Base-by-base conservation (phyloP, 805 yeast species). In the Ogataea thermomethanolica region DNA sequence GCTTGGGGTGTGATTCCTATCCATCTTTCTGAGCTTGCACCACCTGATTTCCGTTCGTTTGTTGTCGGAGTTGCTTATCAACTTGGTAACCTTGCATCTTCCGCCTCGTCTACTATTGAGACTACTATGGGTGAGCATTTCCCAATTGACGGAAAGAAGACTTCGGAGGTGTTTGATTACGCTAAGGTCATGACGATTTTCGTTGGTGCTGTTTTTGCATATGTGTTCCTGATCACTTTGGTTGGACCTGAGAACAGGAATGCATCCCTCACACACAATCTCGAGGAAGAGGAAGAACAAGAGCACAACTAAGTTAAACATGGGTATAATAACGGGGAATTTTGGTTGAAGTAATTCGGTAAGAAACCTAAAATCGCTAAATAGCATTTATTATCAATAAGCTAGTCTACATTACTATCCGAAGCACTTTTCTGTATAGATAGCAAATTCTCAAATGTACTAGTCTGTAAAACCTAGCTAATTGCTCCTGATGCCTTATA, bases 71-170 rank as follows among this genome's bases (percentile, higher is more conserved):
- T 72, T 25, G 68, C 82, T 15, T 81, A 81, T 57, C 86, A 81
- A 58, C 64, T 81, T 49, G 87, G 87, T 66, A 81, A 80, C 62
- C 67, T 80, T 54, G 79, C 78, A 15, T 74, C 82, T 1, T 74
- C 81, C 28, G 84, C 85, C 3, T 74, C 82, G 1, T 75, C 84
- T 0, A 80, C 86, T n/a, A 80, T 80, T 47, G 84, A 80, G 61
- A 64, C 81, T 23, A 76, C 78, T 14, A 71, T 80, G 46, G 85
- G 85, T 43, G 76, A 73, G 48, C 48, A 65, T 28, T 79, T 78
- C 66, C 77, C 77, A 44, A 8, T 29, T 8, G 21, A 12, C 17
- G 31, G 31, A 12, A 8, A 29, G n/a, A 21, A 29, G 21, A 10
- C 31, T 15, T 14, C 17, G 21, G 31, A 29, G 31, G 31, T 29